phyloP scores from a whole-genome alignment of 2,329 filamentous ascomycete genomes.

The Neonectria sp. region DNA sequence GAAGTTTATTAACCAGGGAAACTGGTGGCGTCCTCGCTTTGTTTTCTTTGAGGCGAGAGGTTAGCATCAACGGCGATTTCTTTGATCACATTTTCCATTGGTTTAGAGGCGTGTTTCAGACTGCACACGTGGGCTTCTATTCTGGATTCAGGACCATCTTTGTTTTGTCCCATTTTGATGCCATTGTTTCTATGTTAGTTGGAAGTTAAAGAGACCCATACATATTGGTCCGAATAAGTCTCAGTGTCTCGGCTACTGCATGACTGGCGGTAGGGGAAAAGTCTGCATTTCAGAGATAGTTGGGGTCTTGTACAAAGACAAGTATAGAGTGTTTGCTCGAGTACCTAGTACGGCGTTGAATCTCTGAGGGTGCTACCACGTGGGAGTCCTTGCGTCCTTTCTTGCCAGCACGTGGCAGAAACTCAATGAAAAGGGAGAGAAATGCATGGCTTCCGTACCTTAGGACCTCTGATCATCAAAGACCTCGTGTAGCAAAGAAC shows the following conservation, averaged over 20 bases:
- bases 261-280: background rate
- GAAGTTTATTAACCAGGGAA: background rate
- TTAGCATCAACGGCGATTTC: background rate
- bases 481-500: background rate
- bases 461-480: background rate
- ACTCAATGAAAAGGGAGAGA: background rate
- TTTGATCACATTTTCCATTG: background rate
- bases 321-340: background rate
- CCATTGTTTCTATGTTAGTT: background rate
- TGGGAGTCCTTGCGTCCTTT: background rate
- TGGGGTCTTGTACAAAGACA: background rate
- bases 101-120: background rate
- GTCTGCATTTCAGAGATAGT: background rate
- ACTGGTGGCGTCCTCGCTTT: background rate
- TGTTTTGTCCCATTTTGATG: background rate
- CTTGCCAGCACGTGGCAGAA: conserved; percentile 1
- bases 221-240: background rate
- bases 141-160: background rate
- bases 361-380: background rate
- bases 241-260: background rate
- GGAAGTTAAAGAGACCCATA: background rate
- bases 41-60: background rate
- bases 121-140: background rate
- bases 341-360: background rate
- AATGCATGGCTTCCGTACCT: background rate